These are phyloP conservation scores for Fusarium piperis DNA, from an alignment of 2,329 filamentous ascomycete species.

Conservation along the genomic window DNA sequence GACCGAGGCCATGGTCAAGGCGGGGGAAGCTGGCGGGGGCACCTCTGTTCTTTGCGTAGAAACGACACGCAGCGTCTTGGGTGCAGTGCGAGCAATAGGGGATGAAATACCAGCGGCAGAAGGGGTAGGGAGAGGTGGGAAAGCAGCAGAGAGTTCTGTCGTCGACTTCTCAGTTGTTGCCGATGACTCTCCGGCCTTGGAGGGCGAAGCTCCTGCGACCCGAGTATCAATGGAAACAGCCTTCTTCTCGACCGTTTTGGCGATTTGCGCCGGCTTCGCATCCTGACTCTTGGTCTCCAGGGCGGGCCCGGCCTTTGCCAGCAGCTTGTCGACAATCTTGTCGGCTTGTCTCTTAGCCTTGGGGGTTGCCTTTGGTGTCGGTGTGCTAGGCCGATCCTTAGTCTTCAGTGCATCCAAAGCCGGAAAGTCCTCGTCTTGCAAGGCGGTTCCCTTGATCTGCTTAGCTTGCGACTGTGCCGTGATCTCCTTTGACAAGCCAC, in stretches of 20 bases:
- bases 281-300: constrained; percentile 30
- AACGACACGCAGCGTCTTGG: constrained; percentile 77
- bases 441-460: constrained; percentile 40
- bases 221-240: constrained; percentile 60
- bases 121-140: constrained; percentile 61
- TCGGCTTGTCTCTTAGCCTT: constrained; percentile 46
- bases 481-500: constrained; percentile 58
- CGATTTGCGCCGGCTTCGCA: constrained; percentile 9
- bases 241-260: constrained; percentile 33
- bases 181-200: constrained; percentile 44
- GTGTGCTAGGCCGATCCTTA: constrained; percentile 47
- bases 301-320: constrained; percentile 29
- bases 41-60: constrained; percentile 71
- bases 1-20: constrained; percentile 44
- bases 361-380: constrained; percentile 48
- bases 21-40: constrained; percentile 52
- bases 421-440: constrained; percentile 72
- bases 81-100: constrained; percentile 60
- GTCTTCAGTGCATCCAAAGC: constrained; percentile 60
- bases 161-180: constrained; percentile 47
- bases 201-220: constrained; percentile 51
- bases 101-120: constrained; percentile 58
- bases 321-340: constrained; percentile 41
- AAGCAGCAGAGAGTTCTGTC: constrained; percentile 49
- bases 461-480: constrained; percentile 49